Conservation (phyloP, 352 stramenopile species). For the Blastocystis sp. region DNA sequence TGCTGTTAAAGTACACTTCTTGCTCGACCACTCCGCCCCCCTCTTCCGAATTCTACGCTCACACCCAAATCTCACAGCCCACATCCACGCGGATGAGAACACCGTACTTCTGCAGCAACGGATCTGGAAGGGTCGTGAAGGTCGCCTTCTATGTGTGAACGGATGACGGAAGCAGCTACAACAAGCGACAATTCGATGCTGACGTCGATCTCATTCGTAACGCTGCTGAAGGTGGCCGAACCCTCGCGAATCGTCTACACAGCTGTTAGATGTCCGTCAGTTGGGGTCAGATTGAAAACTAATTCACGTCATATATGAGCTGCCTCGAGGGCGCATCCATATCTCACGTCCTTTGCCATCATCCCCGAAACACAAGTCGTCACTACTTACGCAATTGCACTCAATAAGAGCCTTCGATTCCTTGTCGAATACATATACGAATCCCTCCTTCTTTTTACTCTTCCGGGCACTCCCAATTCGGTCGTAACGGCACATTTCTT, state of each 20-base stretch:
- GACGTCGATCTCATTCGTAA: slow-evolving; percentile 7
- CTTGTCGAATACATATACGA: slow-evolving; percentile 15
- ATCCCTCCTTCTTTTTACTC: slow-evolving; percentile 34
- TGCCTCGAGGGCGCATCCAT: slow-evolving; percentile 29
- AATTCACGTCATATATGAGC: slow-evolving; percentile 36
- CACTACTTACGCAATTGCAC: slow-evolving; percentile 27
- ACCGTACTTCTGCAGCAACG: slow-evolving; percentile 46
- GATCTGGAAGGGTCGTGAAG: background rate
- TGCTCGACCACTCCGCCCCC: background rate
- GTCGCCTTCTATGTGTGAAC: background rate
- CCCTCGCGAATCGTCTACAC: slow-evolving; percentile 8
- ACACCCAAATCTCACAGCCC: background rate
- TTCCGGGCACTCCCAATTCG: slow-evolving; percentile 1
- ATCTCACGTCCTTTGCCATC: slow-evolving; percentile 26
- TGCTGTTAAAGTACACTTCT: slow-evolving; percentile 29
- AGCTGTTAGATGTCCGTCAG: background rate
- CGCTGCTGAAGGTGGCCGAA: background rate
- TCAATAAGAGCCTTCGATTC: slow-evolving; percentile 51
- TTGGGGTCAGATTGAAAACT: slow-evolving; percentile 62
- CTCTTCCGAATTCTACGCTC: background rate
- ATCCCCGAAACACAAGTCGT: background rate
- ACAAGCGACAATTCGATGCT: background rate
- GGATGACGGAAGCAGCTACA: background rate
- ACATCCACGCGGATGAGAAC: background rate
- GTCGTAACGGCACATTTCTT: background rate